Base-by-base conservation (phyloP, 78 protist genomes). In the Chrysochromulina parva region DNA sequence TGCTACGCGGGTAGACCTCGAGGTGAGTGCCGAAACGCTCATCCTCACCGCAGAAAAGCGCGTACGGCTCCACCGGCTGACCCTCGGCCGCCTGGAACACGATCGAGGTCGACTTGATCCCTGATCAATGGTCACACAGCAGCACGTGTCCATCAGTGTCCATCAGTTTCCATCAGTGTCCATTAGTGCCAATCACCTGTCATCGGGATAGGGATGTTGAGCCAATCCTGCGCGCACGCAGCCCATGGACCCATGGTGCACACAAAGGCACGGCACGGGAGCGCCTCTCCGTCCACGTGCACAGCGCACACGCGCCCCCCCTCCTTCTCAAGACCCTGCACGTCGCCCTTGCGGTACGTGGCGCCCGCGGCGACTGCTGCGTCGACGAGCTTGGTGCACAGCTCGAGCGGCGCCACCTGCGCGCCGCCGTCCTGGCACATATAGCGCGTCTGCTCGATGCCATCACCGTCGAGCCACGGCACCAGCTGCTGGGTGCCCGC, bases 181-280 rank as follows among this genome's bases (percentile, higher is more conserved):
- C 38, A 38, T 38, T 38, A 38, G 38, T 38, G 38, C 38, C 38
- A 38, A 38, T 38, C 38, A 38, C 38, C 38, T 0, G 80, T 67
- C 91, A 73, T 69, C 13, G 91, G 91, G 50, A 47, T 2, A 22
- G 67, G 89, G 17, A 26, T 11, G 52, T 17, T 53, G 58, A 88
- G 58, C 91, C 91, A 88, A 2, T 55, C 69, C n/a, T 74, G 58
- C 28, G 91, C 91, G 24, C 54, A 47, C 60, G 73, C 28, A 28
- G 87, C 10, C 91, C 91, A 88, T 22, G 91, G 91, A 26, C 91
- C 91, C 91, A 88, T 88, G 9, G 85, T 60, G 22, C 54, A n/a
- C 5, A 54, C 85, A 22, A 69, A 13, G 17, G 50, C 48, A 26
- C 28, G 28, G 11, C 50, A 3, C 60, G 24, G 38, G 48, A 88